phyloP scores from a whole-genome alignment of 75 land plant species.

The Picea sitchensis region DNA sequence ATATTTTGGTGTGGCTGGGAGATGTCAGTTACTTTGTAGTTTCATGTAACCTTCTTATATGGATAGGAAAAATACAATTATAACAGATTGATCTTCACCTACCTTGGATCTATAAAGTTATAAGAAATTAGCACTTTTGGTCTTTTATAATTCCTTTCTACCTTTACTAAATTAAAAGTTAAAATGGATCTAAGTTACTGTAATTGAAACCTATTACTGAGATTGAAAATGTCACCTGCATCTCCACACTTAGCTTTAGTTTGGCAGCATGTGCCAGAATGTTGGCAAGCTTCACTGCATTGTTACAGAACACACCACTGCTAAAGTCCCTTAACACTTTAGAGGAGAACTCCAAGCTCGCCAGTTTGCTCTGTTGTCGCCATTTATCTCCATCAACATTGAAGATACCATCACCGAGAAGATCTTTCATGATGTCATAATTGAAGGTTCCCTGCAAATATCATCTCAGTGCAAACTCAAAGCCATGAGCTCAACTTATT shows the following conservation, averaged over 20 bases:
- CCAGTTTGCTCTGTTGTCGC: conserved; percentile 29
- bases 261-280: conserved; percentile 1
- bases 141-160: too few species aligned
- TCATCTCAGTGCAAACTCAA: conserved; percentile 6
- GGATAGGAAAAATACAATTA: too few species aligned
- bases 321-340: conserved; percentile 13
- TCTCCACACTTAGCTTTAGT: conserved; percentile 1
- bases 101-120: too few species aligned
- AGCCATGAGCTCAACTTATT: neutral
- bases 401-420: conserved; percentile 34
- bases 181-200: neutral
- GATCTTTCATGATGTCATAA: conserved; percentile 15
- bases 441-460: conserved; percentile 12
- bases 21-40: too few species aligned
- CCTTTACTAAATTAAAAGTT: too few species aligned
- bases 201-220: neutral
- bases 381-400: conserved; percentile 27
- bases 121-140: too few species aligned
- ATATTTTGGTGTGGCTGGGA: too few species aligned
- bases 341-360: conserved; percentile 30
- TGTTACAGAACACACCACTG: conserved; percentile 13
- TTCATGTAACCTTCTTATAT: too few species aligned
- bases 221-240: conserved; percentile 9
- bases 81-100: too few species aligned
- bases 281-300: conserved; percentile 12